Evolutionary conservation across 768 basidiomycete genomes (phyloP), one percentile per base, ranked within the genome.

Genomic region (Amanita jacksonii): DNA sequence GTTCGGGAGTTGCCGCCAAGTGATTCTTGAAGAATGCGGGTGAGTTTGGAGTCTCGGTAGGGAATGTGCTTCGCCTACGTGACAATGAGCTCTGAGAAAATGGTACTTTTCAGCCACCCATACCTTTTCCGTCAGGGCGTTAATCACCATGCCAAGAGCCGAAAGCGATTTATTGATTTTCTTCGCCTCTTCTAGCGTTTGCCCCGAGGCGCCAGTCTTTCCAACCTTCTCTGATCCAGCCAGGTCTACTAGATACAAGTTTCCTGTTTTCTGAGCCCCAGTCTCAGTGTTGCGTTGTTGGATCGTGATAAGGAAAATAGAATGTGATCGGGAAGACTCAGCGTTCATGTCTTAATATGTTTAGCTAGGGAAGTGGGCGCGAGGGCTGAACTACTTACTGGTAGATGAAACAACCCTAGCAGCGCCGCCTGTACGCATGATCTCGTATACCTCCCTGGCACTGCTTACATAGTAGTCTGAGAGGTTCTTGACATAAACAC

Each of bases 81-180:
- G 30, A 31, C 25, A 42, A 8, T 22, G 41, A 47, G 35, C 8
- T 25, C 27, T 31, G 35, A 22, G 43, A 19, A 16, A 41, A n/a
- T 13, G 16, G 20, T 8, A 27, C 4, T 15, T 19, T 28, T 10
- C 16, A 20, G 4, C 40, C 16, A 16, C 32, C 23, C 47, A 44
- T 51, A 86, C 94, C 77, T 98, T 99, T 49, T 99, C 96, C 4
- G 96, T 99, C 50, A 99, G 67, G 3, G 94, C 92, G 54, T 99
- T 99, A 59, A 99, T 99, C 57, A 99, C 96, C 92, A 98, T 98
- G 28, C 96, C 96, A 50, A 99, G 76, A 8, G 96, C 96, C 13
- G 91, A 94, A 20, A 99, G 68, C 22, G 87, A 91, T 65, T 99
- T 99, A 70, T 99, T 99, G 68, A 99, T 99, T 74, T 99, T 99